phyloP scores from a whole-genome alignment of 2,329 filamentous ascomycete species.

The Colletotrichum noveboracense region DNA sequence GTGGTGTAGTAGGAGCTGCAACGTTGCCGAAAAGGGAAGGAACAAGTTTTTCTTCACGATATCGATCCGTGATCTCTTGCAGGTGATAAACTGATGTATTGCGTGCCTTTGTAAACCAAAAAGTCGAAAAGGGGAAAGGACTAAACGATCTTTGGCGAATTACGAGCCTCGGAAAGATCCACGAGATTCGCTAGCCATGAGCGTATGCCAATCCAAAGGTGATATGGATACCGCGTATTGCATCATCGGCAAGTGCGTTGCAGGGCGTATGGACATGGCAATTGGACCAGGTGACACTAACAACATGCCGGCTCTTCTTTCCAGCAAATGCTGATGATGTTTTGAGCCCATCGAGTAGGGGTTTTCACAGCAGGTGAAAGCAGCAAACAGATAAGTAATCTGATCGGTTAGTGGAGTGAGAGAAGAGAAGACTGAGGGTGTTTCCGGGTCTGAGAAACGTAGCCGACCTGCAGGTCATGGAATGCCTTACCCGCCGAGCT shows the following conservation, averaged over 20 bases:
- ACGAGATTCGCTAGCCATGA: accelerated
- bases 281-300: accelerated
- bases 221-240: not conserved
- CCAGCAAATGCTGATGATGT: accelerated
- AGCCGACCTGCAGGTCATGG: no score
- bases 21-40: not conserved
- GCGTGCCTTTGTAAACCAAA: accelerated
- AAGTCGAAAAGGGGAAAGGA: accelerated
- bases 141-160: accelerated
- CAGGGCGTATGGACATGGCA: accelerated
- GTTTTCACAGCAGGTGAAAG: no score
- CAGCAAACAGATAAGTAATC: no score
- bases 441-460: no score
- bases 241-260: not conserved
- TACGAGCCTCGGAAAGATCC: not conserved
- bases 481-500: no score
- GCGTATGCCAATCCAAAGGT: accelerated
- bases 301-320: not conserved
- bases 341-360: accelerated
- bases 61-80: not conserved
- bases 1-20: accelerated
- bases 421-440: no score
- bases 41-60: not conserved
- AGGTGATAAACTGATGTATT: not conserved
- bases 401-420: accelerated